Percentiles rank a stretch among this genome's conserved stretches.
phyloP scores from a whole-genome alignment of 2,329 filamentous ascomycete genomes.

The Botrytis tulipae region DNA sequence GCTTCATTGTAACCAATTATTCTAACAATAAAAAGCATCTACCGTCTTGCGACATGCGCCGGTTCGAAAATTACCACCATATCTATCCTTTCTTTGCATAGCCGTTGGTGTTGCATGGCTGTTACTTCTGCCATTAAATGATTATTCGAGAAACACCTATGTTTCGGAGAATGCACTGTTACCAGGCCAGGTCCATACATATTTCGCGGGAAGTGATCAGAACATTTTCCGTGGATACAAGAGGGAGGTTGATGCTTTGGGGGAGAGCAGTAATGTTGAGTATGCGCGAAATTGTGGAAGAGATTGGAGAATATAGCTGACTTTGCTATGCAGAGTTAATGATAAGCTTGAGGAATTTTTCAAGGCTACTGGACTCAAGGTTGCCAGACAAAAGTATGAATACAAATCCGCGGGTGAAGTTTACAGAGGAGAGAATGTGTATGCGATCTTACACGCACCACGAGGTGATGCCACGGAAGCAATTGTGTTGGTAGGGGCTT shows the following conservation, averaged over 20 bases:
- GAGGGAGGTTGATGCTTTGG: constrained; percentile 71
- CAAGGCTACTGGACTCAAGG: constrained; percentile 77
- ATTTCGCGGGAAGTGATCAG: constrained; percentile 95
- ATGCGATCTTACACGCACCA: constrained; percentile 89
- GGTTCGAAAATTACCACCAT: constrained; percentile 79
- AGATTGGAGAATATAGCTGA: constrained; percentile 34
- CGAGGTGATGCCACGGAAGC: constrained; percentile 96
- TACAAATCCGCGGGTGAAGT: constrained; percentile 75
- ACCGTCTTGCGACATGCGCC: constrained; percentile 76
- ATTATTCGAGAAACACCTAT: constrained; percentile 90
- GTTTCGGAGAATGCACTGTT: constrained; percentile 96
- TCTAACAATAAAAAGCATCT: constrained; percentile 43
- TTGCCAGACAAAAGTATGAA: constrained; percentile 82
- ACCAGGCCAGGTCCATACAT: constrained; percentile 95
- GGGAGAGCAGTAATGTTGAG: constrained; percentile 52
- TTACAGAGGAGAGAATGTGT: constrained; percentile 83
- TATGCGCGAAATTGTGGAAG: constrained; percentile 38
- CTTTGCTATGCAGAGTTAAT: constrained; percentile 51
- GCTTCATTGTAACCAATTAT: neutral
- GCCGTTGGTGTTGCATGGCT: constrained; percentile 86
- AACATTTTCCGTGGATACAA: constrained; percentile 89
- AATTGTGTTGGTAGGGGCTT: constrained; percentile 86
- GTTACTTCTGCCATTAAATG: constrained; percentile 80
- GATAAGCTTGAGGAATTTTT: constrained; percentile 74
- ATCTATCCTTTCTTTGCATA: constrained; percentile 82